Conservation (phyloP, 306 rosid species). For the Boehmeria nivea region DNA sequence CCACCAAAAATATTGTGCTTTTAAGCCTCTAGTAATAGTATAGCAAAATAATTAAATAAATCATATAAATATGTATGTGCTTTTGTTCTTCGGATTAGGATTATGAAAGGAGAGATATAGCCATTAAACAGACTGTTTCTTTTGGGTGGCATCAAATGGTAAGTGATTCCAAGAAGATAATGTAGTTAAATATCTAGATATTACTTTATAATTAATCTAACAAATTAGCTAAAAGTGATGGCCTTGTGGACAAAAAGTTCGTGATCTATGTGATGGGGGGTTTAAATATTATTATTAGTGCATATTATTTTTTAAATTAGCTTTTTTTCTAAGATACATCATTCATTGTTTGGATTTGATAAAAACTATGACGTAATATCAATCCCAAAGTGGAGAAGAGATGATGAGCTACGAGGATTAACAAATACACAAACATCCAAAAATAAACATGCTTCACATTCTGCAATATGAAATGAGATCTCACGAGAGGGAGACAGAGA, state of each 20-base stretch:
- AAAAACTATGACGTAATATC: slow-evolving; percentile 24
- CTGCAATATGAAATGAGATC: slow-evolving; percentile 1
- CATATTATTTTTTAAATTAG: not conserved
- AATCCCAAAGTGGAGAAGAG: slow-evolving; percentile 10
- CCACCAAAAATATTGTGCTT: slow-evolving; percentile 9
- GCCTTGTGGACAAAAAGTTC: slow-evolving; percentile 2
- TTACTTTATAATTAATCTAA: not conserved
- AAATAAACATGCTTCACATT: slow-evolving; percentile 6
- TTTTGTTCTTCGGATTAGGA: slow-evolving; percentile 22
- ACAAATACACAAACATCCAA: not conserved
- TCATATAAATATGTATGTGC: not conserved
- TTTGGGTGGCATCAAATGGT: slow-evolving; percentile 18
- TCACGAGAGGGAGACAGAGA: not conserved
- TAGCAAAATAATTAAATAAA: not conserved
- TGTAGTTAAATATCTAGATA: not conserved
- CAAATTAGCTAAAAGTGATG: not conserved
- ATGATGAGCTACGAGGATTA: not conserved
- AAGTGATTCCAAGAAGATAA: slow-evolving; percentile 23
- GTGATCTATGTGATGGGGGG: slow-evolving; percentile 8
- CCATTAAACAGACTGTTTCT: slow-evolving; percentile 2
- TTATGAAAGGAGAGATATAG: slow-evolving; percentile 12
- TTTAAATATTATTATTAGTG: too few species aligned
- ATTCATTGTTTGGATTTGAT: slow-evolving; percentile 24
- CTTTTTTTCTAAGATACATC: not conserved
- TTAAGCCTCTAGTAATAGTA: slow-evolving; percentile 14